Evolutionary conservation across 2,329 filamentous ascomycete genomes (phyloP).

Genomic region (Moelleriella libera): DNA sequence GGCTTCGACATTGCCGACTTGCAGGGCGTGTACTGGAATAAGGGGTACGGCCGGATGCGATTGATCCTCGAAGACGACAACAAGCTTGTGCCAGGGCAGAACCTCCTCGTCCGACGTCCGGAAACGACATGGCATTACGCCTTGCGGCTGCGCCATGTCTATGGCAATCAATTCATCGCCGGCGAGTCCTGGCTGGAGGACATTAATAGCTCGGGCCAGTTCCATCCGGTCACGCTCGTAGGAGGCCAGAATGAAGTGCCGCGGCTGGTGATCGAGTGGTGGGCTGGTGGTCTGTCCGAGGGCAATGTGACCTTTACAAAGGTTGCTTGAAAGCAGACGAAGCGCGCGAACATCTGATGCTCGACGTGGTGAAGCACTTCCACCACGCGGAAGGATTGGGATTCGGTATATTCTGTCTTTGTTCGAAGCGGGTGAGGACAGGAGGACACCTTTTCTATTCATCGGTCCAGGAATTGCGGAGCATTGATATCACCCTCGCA

Average conservation of each 20-base stretch:
- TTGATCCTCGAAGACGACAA: constrained; percentile 7
- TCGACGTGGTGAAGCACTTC: no score
- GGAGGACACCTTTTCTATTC: no score
- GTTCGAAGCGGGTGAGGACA: no score
- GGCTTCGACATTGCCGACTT: constrained; percentile 19
- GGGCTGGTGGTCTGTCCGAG: not conserved
- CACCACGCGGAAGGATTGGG: no score
- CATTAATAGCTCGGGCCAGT: not conserved
- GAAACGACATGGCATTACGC: constrained; percentile 6
- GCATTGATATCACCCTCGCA: no score
- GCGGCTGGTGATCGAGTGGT: not conserved
- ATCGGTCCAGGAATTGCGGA: no score
- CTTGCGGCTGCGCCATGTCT: constrained; percentile 12
- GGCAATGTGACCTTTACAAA: not conserved
- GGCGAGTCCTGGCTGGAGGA: not conserved
- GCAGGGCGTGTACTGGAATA: constrained; percentile 28
- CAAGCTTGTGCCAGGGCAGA: not conserved
- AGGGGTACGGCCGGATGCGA: constrained; percentile 20
- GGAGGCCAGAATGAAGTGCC: not conserved
- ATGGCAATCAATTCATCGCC: constrained; percentile 12
- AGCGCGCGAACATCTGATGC: no score
- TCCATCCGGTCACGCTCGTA: not conserved
- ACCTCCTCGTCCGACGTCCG: not conserved
- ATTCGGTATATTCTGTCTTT: no score
- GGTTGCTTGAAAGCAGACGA: not conserved